Evolutionary conservation across 2,329 filamentous ascomycete species (phyloP).

Genomic region (Bipolaris oryzae): DNA sequence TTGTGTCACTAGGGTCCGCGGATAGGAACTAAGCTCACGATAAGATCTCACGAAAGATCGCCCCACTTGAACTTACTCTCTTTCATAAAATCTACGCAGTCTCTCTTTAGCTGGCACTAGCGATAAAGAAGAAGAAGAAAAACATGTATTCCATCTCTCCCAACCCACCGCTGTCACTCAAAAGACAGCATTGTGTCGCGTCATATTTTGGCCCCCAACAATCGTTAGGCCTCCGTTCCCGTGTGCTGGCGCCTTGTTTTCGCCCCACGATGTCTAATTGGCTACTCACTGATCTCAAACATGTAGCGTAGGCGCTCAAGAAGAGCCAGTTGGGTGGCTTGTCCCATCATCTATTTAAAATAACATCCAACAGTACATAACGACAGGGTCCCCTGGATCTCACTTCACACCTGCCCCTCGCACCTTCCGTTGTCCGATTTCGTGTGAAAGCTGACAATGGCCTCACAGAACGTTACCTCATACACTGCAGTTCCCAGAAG

Average conservation of each 20-base stretch:
- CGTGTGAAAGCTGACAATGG: neutral
- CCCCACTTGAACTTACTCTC: too few species aligned
- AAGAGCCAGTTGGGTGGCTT: neutral
- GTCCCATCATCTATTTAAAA: neutral
- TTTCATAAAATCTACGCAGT: too few species aligned
- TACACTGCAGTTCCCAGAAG: neutral
- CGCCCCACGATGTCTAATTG: neutral
- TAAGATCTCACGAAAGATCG: too few species aligned
- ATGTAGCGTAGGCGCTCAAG: neutral
- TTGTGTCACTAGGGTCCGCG: too few species aligned
- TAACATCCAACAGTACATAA: neutral
- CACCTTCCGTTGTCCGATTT: neutral
- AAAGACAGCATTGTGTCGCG: neutral
- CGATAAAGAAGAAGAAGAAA: too few species aligned
- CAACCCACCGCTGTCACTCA: neutral
- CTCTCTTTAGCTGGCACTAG: too few species aligned
- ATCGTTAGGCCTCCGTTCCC: neutral
- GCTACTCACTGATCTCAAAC: neutral
- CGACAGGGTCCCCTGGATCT: neutral
- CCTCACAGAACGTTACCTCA: neutral
- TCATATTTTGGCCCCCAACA: neutral
- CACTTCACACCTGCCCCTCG: neutral
- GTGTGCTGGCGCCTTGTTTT: neutral
- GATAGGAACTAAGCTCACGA: too few species aligned
- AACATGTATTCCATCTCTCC: too few species aligned